These are phyloP conservation scores for Aphanomyces astaci DNA, from an alignment of 352 stramenopile genomes.

Conservation along the genomic window DNA sequence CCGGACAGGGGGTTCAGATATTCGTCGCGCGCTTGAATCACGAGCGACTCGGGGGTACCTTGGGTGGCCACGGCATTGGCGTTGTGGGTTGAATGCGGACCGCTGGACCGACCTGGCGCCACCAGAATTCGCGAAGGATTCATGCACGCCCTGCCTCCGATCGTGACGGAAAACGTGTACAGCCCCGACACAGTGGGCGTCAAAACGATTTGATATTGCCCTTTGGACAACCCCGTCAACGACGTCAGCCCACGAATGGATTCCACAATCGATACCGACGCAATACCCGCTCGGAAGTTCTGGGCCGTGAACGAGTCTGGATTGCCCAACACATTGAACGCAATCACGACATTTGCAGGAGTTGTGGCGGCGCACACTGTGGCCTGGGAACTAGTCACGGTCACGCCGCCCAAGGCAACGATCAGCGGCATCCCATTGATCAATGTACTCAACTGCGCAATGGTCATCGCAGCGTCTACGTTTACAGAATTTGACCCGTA, in stretches of 20 bases:
- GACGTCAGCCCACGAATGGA: slow-evolving; percentile 45
- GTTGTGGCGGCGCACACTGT: slow-evolving; percentile 31
- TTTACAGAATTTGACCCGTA: slow-evolving; percentile 36
- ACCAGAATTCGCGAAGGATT: slow-evolving; percentile 75
- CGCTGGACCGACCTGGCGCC: slow-evolving; percentile 60
- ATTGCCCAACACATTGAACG: slow-evolving; percentile 44
- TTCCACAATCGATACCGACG: slow-evolving; percentile 41
- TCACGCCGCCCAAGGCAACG: slow-evolving; percentile 37
- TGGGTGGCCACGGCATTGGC: slow-evolving; percentile 71
- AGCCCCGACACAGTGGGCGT: slow-evolving; percentile 70
- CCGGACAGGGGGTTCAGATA: slow-evolving; percentile 89
- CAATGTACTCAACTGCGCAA: slow-evolving; percentile 33
- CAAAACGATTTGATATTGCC: slow-evolving; percentile 78
- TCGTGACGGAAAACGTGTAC: slow-evolving; percentile 52
- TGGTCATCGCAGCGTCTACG: slow-evolving; percentile 34
- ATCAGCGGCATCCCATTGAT: slow-evolving; percentile 47
- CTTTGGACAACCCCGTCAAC: slow-evolving; percentile 25
- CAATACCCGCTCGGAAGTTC: slow-evolving; percentile 44
- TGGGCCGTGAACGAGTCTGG: slow-evolving; percentile 32
- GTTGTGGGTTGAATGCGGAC: slow-evolving; percentile 62
- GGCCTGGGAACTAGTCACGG: slow-evolving; percentile 33
- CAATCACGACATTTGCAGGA: slow-evolving; percentile 35
- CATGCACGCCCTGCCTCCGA: slow-evolving; percentile 42
- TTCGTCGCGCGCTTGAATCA: slow-evolving; percentile 82
- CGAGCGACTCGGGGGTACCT: slow-evolving; percentile 59